Evolutionary conservation across 768 basidiomycete genomes (phyloP).

Genomic region (Tulasnella sp.): DNA sequence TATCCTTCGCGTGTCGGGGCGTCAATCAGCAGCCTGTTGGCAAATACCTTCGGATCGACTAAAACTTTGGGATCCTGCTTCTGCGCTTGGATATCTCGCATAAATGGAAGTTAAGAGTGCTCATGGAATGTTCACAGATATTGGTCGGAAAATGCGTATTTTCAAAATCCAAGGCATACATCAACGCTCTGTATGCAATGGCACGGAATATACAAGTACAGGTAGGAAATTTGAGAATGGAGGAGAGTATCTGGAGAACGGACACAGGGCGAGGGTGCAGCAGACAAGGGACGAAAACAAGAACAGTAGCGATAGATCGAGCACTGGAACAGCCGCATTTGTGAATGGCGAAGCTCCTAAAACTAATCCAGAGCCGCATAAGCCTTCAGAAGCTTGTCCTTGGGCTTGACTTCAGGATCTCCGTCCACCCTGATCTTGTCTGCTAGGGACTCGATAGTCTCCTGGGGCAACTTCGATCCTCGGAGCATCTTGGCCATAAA

Average conservation of each 20-base stretch:
- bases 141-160: too few species aligned
- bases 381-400: constrained; percentile 37
- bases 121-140: too few species aligned
- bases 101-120: too few species aligned
- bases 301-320: background rate
- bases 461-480: constrained; percentile 52
- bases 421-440: constrained; percentile 38
- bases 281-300: background rate
- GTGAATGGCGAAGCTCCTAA: too few species aligned
- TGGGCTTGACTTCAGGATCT: constrained; percentile 37
- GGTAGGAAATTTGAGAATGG: background rate
- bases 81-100: too few species aligned
- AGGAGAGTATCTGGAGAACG: background rate
- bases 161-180: too few species aligned
- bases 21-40: too few species aligned
- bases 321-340: background rate
- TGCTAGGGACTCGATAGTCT: constrained; percentile 46
- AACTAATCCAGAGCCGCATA: constrained; percentile 18
- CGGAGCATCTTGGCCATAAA: constrained; percentile 72
- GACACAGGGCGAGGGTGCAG: background rate
- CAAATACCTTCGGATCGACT: too few species aligned
- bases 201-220: background rate
- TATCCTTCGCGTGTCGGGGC: too few species aligned
- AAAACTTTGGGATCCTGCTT: too few species aligned
- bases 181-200: background rate